Conservation (phyloP, 192 early-diverging fungal genomes). For the Coemansia sp. region DNA sequence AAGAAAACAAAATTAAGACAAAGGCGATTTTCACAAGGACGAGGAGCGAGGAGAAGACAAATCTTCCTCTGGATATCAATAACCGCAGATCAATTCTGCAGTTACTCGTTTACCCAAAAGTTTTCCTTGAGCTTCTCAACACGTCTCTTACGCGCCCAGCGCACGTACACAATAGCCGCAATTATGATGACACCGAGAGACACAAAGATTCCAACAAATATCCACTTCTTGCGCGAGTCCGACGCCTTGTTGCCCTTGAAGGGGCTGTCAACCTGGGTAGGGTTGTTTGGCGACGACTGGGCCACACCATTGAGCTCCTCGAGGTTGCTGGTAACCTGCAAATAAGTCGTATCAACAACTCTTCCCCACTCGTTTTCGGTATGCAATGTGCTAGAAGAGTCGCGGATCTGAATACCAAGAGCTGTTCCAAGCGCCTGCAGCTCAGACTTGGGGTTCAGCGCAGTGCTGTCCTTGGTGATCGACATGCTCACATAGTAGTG, state of each 20-base stretch:
- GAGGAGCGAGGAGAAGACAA: background rate
- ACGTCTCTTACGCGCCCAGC: constrained; percentile 13
- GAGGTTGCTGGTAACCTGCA: constrained; percentile 31
- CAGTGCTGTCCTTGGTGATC: constrained; percentile 31
- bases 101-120: constrained; percentile 10
- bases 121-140: constrained; percentile 32
- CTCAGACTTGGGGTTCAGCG: constrained; percentile 39
- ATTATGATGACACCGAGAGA: constrained; percentile 28
- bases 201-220: constrained; percentile 41
- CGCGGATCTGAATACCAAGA: constrained; percentile 30
- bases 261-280: constrained; percentile 45
- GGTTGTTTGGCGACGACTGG: constrained; percentile 35
- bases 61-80: too few relatives aligned
- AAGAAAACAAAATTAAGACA: background rate
- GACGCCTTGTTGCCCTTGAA: constrained; percentile 32
- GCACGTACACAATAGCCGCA: constrained; percentile 27
- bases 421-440: constrained; percentile 39
- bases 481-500: constrained; percentile 50
- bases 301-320: constrained; percentile 37
- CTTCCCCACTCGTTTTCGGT: constrained; percentile 32
- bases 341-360: constrained; percentile 30
- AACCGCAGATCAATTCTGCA: too few relatives aligned
- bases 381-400: constrained; percentile 33
- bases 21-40: constrained; percentile 3
- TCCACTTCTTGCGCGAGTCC: constrained; percentile 49